These are phyloP conservation scores for Dorcoceras hygrometricum DNA, from an alignment of 257 asterid genomes.

Conservation along the genomic window DNA sequence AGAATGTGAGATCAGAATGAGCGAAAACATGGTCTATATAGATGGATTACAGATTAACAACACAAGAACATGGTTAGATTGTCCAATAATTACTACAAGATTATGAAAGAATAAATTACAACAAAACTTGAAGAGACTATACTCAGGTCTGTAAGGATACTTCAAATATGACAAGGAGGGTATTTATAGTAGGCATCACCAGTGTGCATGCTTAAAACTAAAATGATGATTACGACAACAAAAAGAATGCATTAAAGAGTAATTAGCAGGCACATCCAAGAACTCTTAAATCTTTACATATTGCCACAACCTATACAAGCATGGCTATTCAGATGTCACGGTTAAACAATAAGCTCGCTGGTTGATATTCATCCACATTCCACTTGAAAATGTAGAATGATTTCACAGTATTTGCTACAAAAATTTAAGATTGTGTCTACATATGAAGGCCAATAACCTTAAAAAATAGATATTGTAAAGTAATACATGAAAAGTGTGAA, in stretches of 20 bases:
- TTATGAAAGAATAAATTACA: not conserved
- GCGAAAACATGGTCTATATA: not conserved
- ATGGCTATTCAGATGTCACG: not conserved
- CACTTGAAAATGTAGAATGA: no score
- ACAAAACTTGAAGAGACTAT: not conserved
- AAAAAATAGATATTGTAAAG: no score
- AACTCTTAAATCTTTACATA: not conserved
- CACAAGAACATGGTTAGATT: constrained; percentile 12
- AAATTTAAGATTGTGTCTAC: no score
- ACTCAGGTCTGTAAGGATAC: not conserved
- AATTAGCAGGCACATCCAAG: not conserved
- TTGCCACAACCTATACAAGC: not conserved
- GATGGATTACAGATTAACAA: constrained; percentile 9
- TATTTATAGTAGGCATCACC: not conserved
- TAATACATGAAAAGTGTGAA: no score
- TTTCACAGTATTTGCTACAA: no score
- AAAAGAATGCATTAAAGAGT: not conserved
- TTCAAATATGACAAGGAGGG: not conserved
- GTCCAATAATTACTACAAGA: not conserved
- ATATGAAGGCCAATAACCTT: no score
- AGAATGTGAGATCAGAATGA: not conserved
- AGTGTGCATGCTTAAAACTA: constrained; percentile 1
- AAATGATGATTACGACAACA: not conserved
- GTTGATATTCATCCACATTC: not conserved
- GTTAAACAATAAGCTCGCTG: not conserved